A percentile compares a stretch with the other conserved stretches of the same genome.
Evolutionary conservation across 129 eudicot genomes (phyloP).

Genomic region (Heracleum sosnowskyi): DNA sequence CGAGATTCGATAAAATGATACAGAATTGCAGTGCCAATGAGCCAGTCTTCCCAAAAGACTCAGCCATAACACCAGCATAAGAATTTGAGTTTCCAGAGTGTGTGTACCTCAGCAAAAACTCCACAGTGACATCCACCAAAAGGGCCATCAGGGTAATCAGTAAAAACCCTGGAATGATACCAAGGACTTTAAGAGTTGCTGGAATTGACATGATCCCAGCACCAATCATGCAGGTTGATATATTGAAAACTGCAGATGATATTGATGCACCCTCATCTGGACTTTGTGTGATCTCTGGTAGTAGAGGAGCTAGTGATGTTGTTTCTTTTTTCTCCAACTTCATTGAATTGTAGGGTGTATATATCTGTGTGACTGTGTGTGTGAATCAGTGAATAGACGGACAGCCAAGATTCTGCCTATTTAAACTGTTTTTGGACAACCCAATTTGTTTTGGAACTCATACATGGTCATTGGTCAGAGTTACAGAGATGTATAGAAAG

Average conservation of each 20-base stretch:
- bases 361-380: too few relatives aligned
- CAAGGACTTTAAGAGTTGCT: slow-evolving; percentile 81
- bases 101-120: slow-evolving; percentile 72
- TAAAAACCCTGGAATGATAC: slow-evolving; percentile 68
- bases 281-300: slow-evolving; percentile 22
- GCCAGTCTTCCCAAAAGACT: slow-evolving; percentile 81
- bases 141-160: slow-evolving; percentile 51
- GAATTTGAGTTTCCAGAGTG: slow-evolving; percentile 54
- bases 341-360: too few relatives aligned
- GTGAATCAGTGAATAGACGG: neutral
- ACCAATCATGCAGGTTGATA: slow-evolving; percentile 86
- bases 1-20: slow-evolving; percentile 67
- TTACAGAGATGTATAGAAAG: neutral
- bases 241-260: slow-evolving; percentile 72
- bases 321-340: slow-evolving; percentile 23
- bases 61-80: slow-evolving; percentile 81
- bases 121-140: slow-evolving; percentile 71
- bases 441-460: neutral
- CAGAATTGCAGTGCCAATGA: slow-evolving; percentile 59
- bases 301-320: slow-evolving; percentile 31
- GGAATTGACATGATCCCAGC: slow-evolving; percentile 98
- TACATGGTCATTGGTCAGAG: too few relatives aligned
- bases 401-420: neutral
- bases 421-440: neutral
- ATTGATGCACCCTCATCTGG: slow-evolving; percentile 35